Conservation (phyloP, 345 rosid species). For the Euclidium syriacum region DNA sequence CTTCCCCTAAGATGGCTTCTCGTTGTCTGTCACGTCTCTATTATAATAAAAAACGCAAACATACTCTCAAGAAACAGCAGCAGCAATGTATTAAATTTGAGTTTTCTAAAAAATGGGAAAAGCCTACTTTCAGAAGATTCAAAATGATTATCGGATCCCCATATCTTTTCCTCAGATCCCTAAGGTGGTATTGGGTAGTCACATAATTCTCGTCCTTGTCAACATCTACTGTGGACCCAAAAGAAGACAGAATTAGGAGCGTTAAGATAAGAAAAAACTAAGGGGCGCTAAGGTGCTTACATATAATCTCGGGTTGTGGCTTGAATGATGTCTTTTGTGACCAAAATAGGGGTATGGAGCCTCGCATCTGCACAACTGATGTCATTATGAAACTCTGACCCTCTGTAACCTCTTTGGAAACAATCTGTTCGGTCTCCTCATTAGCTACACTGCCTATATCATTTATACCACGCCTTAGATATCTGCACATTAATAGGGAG, state of each 20-base stretch:
- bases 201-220: slow-evolving; percentile 54
- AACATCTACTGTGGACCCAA: slow-evolving; percentile 53
- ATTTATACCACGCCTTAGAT: slow-evolving; percentile 86
- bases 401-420: slow-evolving; percentile 62
- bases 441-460: slow-evolving; percentile 89
- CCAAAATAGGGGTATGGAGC: slow-evolving; percentile 95
- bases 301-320: slow-evolving; percentile 71
- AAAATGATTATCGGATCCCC: slow-evolving; percentile 75
- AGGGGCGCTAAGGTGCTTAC: slow-evolving; percentile 39
- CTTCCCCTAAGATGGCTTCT: slow-evolving; percentile 66
- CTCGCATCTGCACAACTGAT: slow-evolving; percentile 87
- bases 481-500: slow-evolving; percentile 39
- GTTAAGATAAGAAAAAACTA: not conserved
- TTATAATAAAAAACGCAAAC: slow-evolving; percentile 9
- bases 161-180: slow-evolving; percentile 72
- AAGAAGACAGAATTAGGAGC: slow-evolving; percentile 19
- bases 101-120: not conserved
- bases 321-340: slow-evolving; percentile 79
- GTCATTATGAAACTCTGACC: slow-evolving; percentile 56
- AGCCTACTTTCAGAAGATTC: slow-evolving; percentile 73
- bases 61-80: slow-evolving; percentile 10
- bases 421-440: slow-evolving; percentile 94
- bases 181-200: slow-evolving; percentile 79
- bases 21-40: slow-evolving; percentile 71
- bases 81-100: not conserved